These are phyloP conservation scores for Apiospora pterosperma DNA, from an alignment of 2,329 filamentous ascomycete genomes.

Conservation along the genomic window DNA sequence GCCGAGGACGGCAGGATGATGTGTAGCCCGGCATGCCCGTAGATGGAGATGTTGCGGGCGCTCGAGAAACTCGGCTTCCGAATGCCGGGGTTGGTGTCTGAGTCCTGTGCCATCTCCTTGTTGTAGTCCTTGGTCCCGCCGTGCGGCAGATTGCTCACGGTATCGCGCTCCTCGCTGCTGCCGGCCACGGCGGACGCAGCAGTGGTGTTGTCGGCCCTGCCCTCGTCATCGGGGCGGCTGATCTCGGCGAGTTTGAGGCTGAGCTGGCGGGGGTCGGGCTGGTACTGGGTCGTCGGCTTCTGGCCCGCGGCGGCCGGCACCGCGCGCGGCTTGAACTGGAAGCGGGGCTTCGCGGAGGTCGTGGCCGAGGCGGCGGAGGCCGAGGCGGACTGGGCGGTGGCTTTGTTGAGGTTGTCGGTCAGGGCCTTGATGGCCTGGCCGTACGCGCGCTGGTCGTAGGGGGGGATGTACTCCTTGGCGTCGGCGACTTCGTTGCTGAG, in stretches of 20 bases:
- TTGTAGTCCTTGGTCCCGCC: slow-evolving; percentile 51
- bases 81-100: slow-evolving; percentile 29
- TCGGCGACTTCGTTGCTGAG: slow-evolving; percentile 84
- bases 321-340: slow-evolving; percentile 8
- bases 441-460: slow-evolving; percentile 87
- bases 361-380: slow-evolving; percentile 71
- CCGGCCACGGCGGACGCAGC: background rate
- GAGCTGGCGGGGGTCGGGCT: background rate
- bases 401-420: slow-evolving; percentile 72
- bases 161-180: slow-evolving; percentile 27
- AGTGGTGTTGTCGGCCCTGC: background rate
- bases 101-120: slow-evolving; percentile 42
- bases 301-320: slow-evolving; percentile 16
- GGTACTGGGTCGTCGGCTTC: background rate
- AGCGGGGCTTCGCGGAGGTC: slow-evolving; percentile 38
- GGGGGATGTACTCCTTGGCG: slow-evolving; percentile 75
- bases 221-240: background rate
- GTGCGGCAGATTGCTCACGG: slow-evolving; percentile 32
- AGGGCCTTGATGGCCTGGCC: slow-evolving; percentile 78
- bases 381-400: slow-evolving; percentile 64
- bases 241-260: background rate
- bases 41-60: slow-evolving; percentile 60
- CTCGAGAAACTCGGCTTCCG: slow-evolving; percentile 63
- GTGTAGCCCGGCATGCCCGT: slow-evolving; percentile 64
- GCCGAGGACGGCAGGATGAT: slow-evolving; percentile 74